Evolutionary conservation across 148 eudicot species (phyloP).

Genomic region (Cornus controversa): DNA sequence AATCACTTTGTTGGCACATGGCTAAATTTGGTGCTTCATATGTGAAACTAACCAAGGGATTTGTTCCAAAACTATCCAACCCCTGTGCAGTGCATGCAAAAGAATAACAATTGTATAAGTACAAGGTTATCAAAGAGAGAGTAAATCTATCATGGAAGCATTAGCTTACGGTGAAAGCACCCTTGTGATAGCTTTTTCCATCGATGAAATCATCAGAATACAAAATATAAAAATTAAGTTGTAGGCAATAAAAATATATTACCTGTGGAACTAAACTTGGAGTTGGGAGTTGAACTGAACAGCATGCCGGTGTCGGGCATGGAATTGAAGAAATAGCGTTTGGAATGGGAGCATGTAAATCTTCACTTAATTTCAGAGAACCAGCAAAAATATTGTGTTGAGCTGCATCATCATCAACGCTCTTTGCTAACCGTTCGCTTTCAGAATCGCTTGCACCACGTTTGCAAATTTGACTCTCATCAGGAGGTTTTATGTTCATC

Average conservation of each 20-base stretch:
- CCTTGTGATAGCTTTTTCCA: too few species aligned
- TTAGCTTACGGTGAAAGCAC: too few species aligned
- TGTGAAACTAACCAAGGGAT: not conserved
- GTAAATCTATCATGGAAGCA: too few species aligned
- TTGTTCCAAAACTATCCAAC: not conserved
- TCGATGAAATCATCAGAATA: too few species aligned
- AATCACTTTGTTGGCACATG: not conserved
- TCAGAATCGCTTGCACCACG: not conserved
- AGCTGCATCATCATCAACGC: not conserved
- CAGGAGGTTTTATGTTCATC: not conserved
- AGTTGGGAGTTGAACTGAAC: not conserved
- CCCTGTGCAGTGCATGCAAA: not conserved
- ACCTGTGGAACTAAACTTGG: not conserved
- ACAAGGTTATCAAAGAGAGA: not conserved
- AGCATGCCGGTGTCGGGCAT: not conserved
- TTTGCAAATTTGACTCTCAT: not conserved
- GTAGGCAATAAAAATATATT: not conserved
- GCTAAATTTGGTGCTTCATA: not conserved
- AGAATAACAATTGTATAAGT: not conserved
- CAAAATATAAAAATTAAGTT: not conserved
- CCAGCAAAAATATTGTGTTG: not conserved
- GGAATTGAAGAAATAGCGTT: not conserved
- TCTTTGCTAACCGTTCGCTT: not conserved
- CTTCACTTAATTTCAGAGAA: not conserved
- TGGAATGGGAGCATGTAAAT: not conserved